phyloP scores from a whole-genome alignment of 2,329 filamentous ascomycete genomes.

The Aspergillus latus region DNA sequence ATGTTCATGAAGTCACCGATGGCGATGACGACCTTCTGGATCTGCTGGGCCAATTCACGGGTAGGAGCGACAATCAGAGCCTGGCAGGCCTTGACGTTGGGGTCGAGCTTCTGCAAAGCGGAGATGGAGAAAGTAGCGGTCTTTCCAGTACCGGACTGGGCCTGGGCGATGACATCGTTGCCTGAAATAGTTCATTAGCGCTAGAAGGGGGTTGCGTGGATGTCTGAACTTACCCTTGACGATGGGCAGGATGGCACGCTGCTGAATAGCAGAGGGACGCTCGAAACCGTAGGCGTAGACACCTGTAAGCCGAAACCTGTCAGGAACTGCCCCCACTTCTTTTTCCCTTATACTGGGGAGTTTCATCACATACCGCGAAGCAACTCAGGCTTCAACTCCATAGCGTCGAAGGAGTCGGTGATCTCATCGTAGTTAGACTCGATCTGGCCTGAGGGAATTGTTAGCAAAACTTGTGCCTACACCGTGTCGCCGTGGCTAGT shows the following conservation, averaged over 20 bases:
- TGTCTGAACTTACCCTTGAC: conserved; percentile 80
- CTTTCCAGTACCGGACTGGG: conserved; percentile 99
- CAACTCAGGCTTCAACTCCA: conserved; percentile 95
- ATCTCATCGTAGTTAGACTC: conserved; percentile 99
- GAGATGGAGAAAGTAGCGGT: conserved; percentile 99
- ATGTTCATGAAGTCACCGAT: conserved; percentile 99
- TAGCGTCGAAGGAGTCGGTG: conserved; percentile 97
- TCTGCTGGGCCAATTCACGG: conserved; percentile 97
- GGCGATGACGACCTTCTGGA: conserved; percentile 98
- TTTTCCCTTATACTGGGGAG: conserved; percentile 10
- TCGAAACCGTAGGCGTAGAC: conserved; percentile 99
- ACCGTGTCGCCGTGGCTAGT: neutral
- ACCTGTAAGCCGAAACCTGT: conserved; percentile 50
- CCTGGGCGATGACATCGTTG: conserved; percentile 99
- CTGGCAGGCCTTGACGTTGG: conserved; percentile 93
- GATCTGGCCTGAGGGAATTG: conserved; percentile 75
- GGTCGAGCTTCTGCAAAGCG: conserved; percentile 97
- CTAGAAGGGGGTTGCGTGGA: conserved; percentile 1
- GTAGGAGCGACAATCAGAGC: conserved; percentile 96
- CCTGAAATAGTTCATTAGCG: conserved; percentile 51
- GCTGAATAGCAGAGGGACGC: conserved; percentile 98
- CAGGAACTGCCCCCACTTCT: conserved; percentile 29
- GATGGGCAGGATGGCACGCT: conserved; percentile 99
- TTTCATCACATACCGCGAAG: conserved; percentile 71
- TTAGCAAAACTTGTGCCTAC: conserved; percentile 17